Evolutionary conservation across 306 rosid species (phyloP), one percentile per base, ranked within the genome.

Genomic region (Rosa multiflora): DNA sequence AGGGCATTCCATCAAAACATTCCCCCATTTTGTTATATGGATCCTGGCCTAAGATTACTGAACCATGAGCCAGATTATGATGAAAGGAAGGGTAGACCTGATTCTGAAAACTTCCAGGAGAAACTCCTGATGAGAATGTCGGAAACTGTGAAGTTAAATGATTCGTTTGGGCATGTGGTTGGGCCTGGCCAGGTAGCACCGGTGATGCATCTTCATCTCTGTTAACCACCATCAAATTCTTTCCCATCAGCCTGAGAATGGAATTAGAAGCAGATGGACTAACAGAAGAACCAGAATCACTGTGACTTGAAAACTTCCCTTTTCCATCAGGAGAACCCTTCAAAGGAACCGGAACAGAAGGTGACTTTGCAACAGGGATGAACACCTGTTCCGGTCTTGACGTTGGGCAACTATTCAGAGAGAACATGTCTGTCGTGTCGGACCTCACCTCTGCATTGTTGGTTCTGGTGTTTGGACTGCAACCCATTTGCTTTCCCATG

Each of bases 201-300:
- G 29, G 49, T 49, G 86, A 74, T 62, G 79, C 69, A 73, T 83
- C 91, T 76, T 86, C 90, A 26, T 82, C 87, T 83, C 76, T 82
- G 81, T 81, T 89, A 55, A 81, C 88, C 79, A 89, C 92, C 92
- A 89, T 89, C 86, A 89, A 80, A 77, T 89, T 85, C 83, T 89
- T 89, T 35, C 92, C 92, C 92, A 89, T 89, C 85, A 89, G 70
- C 86, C 92, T 76, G 23, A 89, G 87, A 42, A 87, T 49, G 39
- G 92, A 83, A 79, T 85, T 86, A 49, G 90, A 84, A 79, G 88
- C 75, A 67, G 89, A 81, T 23, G 92, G 87, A 80, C 90, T 80
- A 11, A 78, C 72, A 51, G 85, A 80, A 69, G 84, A 80, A 78
- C 84, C 92, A 66, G 81, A 52, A 13, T 55, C 77, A 53, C 74